phyloP scores from a whole-genome alignment of 257 asterid genomes.

The Ocimum tenuiflorum region DNA sequence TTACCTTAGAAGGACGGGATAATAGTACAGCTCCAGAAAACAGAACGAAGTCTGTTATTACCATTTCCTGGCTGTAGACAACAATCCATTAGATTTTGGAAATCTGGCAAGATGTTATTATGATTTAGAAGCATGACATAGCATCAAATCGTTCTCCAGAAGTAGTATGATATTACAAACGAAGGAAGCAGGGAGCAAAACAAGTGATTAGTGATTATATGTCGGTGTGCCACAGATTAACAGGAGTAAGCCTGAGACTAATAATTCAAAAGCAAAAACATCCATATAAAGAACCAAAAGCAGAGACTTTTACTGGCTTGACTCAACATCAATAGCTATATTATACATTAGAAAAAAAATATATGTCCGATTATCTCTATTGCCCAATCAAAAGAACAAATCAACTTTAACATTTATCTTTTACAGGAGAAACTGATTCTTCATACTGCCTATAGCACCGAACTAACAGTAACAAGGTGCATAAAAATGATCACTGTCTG shows the following conservation, averaged over 20 bases:
- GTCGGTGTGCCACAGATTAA: not conserved
- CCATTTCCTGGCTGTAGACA: constrained; percentile 47
- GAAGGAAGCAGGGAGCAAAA: not conserved
- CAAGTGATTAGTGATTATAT: not conserved
- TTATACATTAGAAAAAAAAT: not conserved
- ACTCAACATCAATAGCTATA: not conserved
- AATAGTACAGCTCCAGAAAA: constrained; percentile 69
- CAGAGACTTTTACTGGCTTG: not conserved
- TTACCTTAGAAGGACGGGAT: constrained; percentile 87
- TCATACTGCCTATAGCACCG: not conserved
- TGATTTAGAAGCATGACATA: not conserved
- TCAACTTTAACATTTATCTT: not conserved
- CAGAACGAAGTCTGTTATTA: constrained; percentile 32
- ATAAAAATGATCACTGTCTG: not conserved
- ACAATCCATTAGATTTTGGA: constrained; percentile 16
- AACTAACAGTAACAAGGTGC: not conserved
- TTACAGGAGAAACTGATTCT: not conserved
- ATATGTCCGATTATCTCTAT: not conserved
- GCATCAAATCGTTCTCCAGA: not conserved
- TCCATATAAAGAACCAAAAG: not conserved
- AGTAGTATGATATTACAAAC: not conserved
- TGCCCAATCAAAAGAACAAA: not conserved
- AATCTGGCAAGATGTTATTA: not conserved
- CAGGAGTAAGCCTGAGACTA: not conserved
- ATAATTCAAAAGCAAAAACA: not conserved